These are phyloP conservation scores for Flagelloscypha sp. DNA, from an alignment of 768 basidiomycete species.

Conservation along the genomic window DNA sequence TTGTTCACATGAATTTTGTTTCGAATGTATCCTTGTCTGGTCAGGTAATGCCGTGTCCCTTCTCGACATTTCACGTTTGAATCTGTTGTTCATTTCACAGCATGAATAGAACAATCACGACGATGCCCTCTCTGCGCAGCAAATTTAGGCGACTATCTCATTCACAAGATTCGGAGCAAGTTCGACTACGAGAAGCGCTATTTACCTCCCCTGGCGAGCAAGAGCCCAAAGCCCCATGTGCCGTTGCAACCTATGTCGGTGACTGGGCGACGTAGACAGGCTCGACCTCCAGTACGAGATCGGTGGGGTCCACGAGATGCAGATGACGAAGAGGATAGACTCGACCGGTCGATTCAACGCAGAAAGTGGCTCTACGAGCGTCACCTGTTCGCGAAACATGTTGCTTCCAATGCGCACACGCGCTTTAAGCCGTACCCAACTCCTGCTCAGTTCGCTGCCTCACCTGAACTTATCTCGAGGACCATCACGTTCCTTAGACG, in stretches of 20 bases:
- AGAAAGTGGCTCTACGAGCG: constrained; percentile 78
- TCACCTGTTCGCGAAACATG: constrained; percentile 84
- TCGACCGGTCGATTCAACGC: constrained; percentile 66
- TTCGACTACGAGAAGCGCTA: constrained; percentile 79
- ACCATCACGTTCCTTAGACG: constrained; percentile 77
- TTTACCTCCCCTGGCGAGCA: constrained; percentile 53
- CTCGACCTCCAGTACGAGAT: constrained; percentile 31
- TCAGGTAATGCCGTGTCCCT: constrained; percentile 52
- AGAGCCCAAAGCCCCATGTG: too few relatives aligned
- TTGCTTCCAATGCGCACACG: constrained; percentile 81
- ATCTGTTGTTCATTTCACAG: neutral
- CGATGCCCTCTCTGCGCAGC: constrained; percentile 72
- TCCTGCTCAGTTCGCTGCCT: constrained; percentile 73
- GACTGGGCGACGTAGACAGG: constrained; percentile 23
- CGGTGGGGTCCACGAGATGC: constrained; percentile 50
- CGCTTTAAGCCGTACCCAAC: constrained; percentile 88
- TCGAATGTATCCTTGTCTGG: constrained; percentile 85
- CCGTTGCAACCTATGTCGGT: constrained; percentile 22
- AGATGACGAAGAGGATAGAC: constrained; percentile 53
- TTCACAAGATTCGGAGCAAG: constrained; percentile 70
- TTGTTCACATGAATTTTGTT: constrained; percentile 92
- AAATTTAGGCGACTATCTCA: constrained; percentile 61
- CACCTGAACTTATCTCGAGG: constrained; percentile 64
- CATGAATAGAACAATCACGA: constrained; percentile 57
- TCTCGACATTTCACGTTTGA: neutral